Conservation (phyloP, 2,329 filamentous ascomycete genomes). For the Xylariaceae sp. region DNA sequence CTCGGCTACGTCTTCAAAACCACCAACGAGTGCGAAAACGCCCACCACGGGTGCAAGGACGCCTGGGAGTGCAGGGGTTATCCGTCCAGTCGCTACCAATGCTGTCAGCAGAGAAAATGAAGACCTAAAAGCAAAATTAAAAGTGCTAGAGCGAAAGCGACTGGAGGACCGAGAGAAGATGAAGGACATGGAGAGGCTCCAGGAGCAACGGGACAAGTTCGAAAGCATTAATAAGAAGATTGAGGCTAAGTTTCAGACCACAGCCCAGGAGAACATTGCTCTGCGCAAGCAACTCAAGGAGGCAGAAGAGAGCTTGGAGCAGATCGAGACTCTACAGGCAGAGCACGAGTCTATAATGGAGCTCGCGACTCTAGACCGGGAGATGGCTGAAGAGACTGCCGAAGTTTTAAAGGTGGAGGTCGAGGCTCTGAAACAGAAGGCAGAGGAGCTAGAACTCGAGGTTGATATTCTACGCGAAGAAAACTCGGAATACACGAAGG, state of each 20-base stretch:
- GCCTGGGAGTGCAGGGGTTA: not conserved
- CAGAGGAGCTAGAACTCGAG: constrained; percentile 86
- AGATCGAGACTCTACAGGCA: constrained; percentile 73
- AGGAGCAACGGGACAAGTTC: constrained; percentile 76
- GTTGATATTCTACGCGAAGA: constrained; percentile 86
- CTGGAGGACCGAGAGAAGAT: constrained; percentile 83
- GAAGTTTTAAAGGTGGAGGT: constrained; percentile 82
- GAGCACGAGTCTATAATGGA: constrained; percentile 87
- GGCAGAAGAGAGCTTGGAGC: constrained; percentile 67
- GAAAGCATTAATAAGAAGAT: constrained; percentile 88
- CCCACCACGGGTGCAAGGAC: constrained; percentile 33
- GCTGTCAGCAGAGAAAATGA: constrained; percentile 72
- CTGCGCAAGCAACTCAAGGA: constrained; percentile 79
- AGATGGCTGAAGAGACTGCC: constrained; percentile 94
- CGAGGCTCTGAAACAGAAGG: constrained; percentile 72
- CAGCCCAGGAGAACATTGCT: constrained; percentile 77
- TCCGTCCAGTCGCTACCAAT: constrained; percentile 48
- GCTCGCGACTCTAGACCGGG: constrained; percentile 83
- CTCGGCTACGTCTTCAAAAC: constrained; percentile 39
- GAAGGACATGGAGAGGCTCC: constrained; percentile 74
- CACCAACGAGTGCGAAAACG: constrained; percentile 33
- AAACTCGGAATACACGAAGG: constrained; percentile 79
- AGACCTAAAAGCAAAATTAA: constrained; percentile 84
- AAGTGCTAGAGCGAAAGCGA: constrained; percentile 84
- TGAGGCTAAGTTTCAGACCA: constrained; percentile 83